Base-by-base conservation (phyloP, 1,284 basidiomycete species). In the Tranzscheliella williamsii region DNA sequence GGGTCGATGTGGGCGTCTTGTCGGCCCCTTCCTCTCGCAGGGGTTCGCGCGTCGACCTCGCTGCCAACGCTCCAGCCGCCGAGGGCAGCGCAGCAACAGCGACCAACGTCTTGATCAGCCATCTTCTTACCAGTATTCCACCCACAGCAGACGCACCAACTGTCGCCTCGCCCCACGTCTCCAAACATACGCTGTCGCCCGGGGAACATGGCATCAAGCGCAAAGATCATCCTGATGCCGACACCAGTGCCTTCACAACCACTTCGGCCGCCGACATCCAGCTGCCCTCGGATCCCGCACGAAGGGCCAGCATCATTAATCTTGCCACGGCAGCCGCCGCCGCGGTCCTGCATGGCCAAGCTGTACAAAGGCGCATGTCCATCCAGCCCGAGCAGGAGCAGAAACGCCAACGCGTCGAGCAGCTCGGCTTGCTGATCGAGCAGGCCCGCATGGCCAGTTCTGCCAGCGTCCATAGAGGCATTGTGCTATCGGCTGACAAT, bases 251-350 rank as follows among this genome's bases (percentile, higher is more conserved):
- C 42, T 18, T 56, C 30, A 41, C 42, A 29, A 30, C 24, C 13
- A 38, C 57, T 24, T 48, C 58, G 1, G 48, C 58, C 12, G 17
- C 44, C 13, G 58, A 63, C 27, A 42, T 63, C 4, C 44, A 49
- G 20, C 42, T 63, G 22, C 53, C 58, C 5, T 29, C 38, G 24
- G 58, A 63, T 18, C 53, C 58, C 3, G 24, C 41, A 12, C 58
- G 58, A 17, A 33, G 58, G 20, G 58, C 53, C 18, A 63, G 58
- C 48, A 63, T 63, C 53, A 63, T 63, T 49, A 55, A 63, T 36
- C 45, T 63, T 1, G 58, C 58, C 4, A 63, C 58, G 2, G 58
- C 53, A 9, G 58, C 58, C 5, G 58, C 58, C 18, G 58, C 58
- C 2, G 58, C 53, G 2, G 58, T 63, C 9, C 31, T 63, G 41